Evolutionary conservation across 306 rosid genomes (phyloP).

Genomic region (Lathyrus tuberosus): DNA sequence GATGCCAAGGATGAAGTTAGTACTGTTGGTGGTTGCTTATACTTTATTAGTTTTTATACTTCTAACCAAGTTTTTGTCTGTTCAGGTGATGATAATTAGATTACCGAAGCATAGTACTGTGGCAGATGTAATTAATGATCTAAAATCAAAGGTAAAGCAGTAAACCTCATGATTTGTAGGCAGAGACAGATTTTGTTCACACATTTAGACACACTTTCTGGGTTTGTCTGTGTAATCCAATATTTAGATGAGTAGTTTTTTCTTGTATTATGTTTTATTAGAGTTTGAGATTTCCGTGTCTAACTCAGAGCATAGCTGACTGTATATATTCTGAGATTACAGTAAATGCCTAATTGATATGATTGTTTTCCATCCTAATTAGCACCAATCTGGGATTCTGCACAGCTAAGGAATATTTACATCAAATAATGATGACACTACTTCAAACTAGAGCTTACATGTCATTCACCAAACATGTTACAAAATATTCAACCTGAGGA

Average conservation of each 20-base stretch:
- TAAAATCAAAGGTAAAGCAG: conserved; percentile 63
- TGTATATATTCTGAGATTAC: neutral
- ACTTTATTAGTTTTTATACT: neutral
- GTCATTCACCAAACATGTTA: neutral
- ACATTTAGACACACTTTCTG: neutral
- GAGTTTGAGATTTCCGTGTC: neutral
- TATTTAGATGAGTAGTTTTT: neutral
- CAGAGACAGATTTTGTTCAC: neutral
- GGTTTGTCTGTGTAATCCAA: conserved; percentile 4
- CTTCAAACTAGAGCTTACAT: neutral
- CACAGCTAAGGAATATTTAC: neutral
- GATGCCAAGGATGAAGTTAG: conserved; percentile 79
- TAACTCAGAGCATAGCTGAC: neutral
- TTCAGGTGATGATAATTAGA: conserved; percentile 77
- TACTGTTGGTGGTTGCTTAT: conserved; percentile 6
- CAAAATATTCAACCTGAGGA: neutral
- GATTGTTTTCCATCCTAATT: neutral
- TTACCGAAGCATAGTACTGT: conserved; percentile 77
- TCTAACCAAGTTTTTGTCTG: conserved; percentile 19
- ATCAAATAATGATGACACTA: neutral
- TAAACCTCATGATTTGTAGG: neutral
- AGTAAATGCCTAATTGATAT: neutral
- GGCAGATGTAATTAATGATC: conserved; percentile 72
- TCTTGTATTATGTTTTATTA: neutral
- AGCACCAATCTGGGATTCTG: neutral